Evolutionary conservation across 2,329 filamentous ascomycete species (phyloP), one percentile per base, ranked within the genome.

Genomic region (Paracoccidioides lutzii): DNA sequence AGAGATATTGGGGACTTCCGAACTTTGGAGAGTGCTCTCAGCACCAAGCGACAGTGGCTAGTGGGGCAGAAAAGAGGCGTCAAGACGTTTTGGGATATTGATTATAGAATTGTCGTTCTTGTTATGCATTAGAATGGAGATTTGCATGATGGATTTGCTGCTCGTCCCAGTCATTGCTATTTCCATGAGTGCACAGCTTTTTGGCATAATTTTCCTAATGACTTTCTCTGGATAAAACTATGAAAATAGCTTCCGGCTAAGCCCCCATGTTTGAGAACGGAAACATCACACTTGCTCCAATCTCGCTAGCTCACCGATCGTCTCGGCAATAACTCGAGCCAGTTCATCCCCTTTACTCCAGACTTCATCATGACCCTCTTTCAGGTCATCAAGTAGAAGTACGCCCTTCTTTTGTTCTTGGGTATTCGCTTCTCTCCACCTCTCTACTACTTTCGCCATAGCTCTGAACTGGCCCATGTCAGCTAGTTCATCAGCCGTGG

Each of bases 401-500:
- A 74, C 67, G 42, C 38, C 30, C 63, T 61, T 55, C 52, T 64
- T 72, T 71, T 65, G 64, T 70, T 69, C 69, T 68, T 69, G 15
- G 40, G 12, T 67, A 67, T 64, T 66, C 63, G 66, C 66, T 62
- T 76, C 66, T 72, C 78, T 68, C 76, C 76, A 73, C 65, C 72
- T 63, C 69, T 76, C 66, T 73, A 80, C 67, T 67, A 75, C 67
- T 67, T 77, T 59, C 74, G 76, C 63, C 78, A 81, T 75, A 2
- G 51, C 63, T 45, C 69, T 64, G 5, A 66, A 52, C 59, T 76
- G 74, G 1, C 57, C 59, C 46, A 58, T 56, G 62, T 74, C 70
- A 7, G 75, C 71, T 38, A 75, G 60, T 43, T 64, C 67, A 63
- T 76, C 74, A 15, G 69, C 67, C n/a, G 55, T 55, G 4, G 73